Base-by-base conservation (phyloP, 306 rosid species). In the Begonia peltatifolia region DNA sequence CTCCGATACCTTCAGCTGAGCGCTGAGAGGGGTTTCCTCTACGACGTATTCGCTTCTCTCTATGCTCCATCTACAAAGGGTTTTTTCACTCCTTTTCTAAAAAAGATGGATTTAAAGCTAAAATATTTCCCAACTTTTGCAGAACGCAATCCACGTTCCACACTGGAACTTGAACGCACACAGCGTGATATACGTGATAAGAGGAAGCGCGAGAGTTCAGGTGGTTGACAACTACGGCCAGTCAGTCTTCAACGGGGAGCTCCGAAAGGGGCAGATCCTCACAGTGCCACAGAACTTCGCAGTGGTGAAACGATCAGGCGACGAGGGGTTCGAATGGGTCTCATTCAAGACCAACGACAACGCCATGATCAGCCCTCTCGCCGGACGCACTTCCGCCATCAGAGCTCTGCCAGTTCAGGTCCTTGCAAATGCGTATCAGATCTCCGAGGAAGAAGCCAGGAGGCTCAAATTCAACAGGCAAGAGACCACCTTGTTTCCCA, bases 251-350 rank as follows among this genome's bases (percentile, higher is more conserved):
- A 65, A 78, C 15, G 75, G 58, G 0, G 70, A 80, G 55, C 55
- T 83, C 0, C 54, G 57, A 18, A 57, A 58, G 49, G 84, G 77
- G 0, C 83, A 73, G 30, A 43, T 57, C 11, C 53, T 83, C 17
- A 56, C 62, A 0, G 65, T 83, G 10, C 93, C 93, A 18, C 95
- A 87, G 47, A 75, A 73, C 72, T 81, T 56, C 54, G 93, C 62
- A 0, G 41, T 77, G 6, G 74, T 79, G 11, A 65, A 67, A 11
- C 59, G 47, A 15, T 68, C 89, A 0, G 17, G 49, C 16, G 42
- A 63, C 9, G 70, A 76, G 17, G 69, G 63, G 22, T 83, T 78
- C 60, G 42, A 36, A 42, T 83, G 75, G 57, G 59, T 80, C 6
- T 6, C 83, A 8, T 87, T 87, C 71, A 80, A 72, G 77, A 87